Evolutionary conservation across 345 rosid genomes (phyloP), one percentile per base, ranked within the genome.

Genomic region (Brassica carinata): DNA sequence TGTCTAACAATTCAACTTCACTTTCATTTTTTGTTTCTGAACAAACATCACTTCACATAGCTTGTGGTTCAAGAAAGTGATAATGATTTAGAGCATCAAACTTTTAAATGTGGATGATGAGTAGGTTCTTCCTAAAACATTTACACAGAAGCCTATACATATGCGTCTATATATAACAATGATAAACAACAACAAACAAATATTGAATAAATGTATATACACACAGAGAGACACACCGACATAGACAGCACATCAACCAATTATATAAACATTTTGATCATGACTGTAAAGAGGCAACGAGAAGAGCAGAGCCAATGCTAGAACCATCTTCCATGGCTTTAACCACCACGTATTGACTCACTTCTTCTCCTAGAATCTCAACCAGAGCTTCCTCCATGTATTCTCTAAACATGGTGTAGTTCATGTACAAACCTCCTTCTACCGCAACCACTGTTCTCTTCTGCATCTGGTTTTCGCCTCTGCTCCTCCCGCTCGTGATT

Each of bases 291-390:
- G 92, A 85, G 3, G 99, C 97, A 3, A 94, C 91, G 8, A 96
- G 86, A 30, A 96, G 90, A 48, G 99, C 97, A 72, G 97, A 96
- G 80, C 99, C 99, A 3, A 87, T 82, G 73, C 94, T 93, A 0
- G 98, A 86, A 38, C 99, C 96, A 51, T 96, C 99, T 84, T 90
- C 94, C 13, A 85, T 85, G 29, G 74, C 91, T 77, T 69, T 86
- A 4, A 96, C 86, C 31, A 85, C 77, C 1, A 95, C 91, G 64
- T 91, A 87, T 45, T 79, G 83, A 4, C 92, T 89, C 8, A 87
- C 86, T 2, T 93, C 96, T 77, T 87, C 94, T 18, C 98, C 99
- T 76, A 96, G 61, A 59, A 96, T 89, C 80, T 93, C 96, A 10
- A 77, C 78, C 51, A 96, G 59, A 9, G 93, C 97, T 86, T 88